Evolutionary conservation across 176 grass and related monocot genomes (phyloP).

Genomic region (Carex kokanica): DNA sequence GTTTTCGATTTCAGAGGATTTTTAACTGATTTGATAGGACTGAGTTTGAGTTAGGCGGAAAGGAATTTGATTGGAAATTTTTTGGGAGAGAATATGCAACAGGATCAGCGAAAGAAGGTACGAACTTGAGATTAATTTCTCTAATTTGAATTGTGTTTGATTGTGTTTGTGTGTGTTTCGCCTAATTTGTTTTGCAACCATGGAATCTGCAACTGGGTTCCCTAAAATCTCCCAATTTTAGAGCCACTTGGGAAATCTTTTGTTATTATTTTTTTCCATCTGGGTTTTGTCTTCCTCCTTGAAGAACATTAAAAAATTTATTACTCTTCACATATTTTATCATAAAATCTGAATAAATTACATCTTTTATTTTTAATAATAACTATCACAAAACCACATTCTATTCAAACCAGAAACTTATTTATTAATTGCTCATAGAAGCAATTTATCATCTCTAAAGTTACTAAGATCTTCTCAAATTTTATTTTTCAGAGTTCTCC

Average conservation of each 20-base stretch:
- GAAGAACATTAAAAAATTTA: background rate
- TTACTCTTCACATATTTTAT: background rate
- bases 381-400: background rate
- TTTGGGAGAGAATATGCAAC: slow-evolving; percentile 37
- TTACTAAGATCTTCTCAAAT: slow-evolving; percentile 19
- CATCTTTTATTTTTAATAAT: background rate
- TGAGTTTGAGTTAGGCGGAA: background rate
- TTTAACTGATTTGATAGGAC: background rate
- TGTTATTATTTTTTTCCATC: background rate
- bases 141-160: slow-evolving; percentile 10
- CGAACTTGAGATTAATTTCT: background rate
- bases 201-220: background rate
- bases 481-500: slow-evolving; percentile 52
- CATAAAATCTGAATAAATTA: background rate
- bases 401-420: background rate
- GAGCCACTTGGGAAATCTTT: background rate
- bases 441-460: background rate
- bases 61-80: background rate
- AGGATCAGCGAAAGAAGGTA: slow-evolving; percentile 51
- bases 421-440: background rate
- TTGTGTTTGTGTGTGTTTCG: background rate
- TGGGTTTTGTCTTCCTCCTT: background rate
- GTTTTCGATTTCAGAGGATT: background rate
- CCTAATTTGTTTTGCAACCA: background rate
- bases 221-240: background rate